Conservation (phyloP, 768 basidiomycete species). For the Leccinum sublutescens region DNA sequence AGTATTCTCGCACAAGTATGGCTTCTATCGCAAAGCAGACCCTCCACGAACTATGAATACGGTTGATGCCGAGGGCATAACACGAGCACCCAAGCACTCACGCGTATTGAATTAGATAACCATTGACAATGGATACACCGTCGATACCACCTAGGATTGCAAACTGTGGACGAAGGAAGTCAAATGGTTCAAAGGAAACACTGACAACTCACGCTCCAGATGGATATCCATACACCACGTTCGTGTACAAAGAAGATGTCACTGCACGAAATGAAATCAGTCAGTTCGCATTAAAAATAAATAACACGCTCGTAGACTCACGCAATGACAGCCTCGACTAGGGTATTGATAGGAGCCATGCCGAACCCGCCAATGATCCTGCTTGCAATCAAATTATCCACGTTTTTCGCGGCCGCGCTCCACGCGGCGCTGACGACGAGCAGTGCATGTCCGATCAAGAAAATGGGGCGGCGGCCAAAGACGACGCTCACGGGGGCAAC, state of each 20-base stretch:
- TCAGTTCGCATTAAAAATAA: background rate
- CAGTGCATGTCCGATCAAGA: background rate
- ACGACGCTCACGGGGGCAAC: background rate
- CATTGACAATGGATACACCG: background rate
- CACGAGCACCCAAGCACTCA: background rate
- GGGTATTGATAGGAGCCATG: background rate
- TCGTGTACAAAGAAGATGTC: slow-evolving; percentile 1
- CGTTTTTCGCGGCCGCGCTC: background rate
- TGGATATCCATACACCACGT: background rate
- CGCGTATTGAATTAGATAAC: background rate
- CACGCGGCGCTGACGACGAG: background rate
- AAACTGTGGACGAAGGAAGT: background rate
- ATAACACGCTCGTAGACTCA: background rate
- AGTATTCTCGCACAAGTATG: background rate
- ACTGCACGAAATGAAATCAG: background rate
- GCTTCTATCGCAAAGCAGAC: background rate
- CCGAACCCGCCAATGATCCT: background rate
- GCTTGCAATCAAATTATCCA: background rate
- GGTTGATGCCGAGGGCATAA: too few relatives aligned
- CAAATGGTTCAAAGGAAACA: background rate
- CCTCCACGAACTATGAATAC: background rate
- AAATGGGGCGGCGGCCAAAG: background rate
- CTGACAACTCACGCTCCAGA: background rate
- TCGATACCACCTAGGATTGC: background rate
- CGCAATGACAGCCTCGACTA: background rate